A percentile compares a stretch with the other conserved stretches of the same genome.
Conservation (phyloP, 257 asterid species). For the Salvia miltiorrhiza region DNA sequence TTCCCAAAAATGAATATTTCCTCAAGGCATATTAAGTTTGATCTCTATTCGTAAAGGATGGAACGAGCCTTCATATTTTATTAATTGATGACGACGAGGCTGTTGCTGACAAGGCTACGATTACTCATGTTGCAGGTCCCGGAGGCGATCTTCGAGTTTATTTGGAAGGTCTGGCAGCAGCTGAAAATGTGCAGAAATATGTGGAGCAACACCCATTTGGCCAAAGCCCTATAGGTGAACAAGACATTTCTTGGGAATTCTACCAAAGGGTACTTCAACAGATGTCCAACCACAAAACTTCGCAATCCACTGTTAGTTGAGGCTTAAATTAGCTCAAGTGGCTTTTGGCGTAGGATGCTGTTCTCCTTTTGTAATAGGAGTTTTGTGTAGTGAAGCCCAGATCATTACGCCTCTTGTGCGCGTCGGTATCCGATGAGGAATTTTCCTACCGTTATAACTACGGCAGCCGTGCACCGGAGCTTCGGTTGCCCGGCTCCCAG, state of each 20-base stretch:
- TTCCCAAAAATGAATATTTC: background rate
- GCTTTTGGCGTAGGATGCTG: too few relatives aligned
- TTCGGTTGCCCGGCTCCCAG: too few relatives aligned
- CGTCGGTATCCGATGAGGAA: too few relatives aligned
- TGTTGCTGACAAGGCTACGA: too few relatives aligned
- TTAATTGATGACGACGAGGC: conserved; percentile 9
- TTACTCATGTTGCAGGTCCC: conserved; percentile 39
- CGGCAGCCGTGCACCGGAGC: too few relatives aligned
- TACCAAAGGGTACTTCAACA: conserved; percentile 45
- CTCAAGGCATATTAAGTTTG: background rate
- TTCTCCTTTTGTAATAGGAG: too few relatives aligned
- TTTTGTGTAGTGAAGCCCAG: too few relatives aligned
- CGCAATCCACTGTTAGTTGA: too few relatives aligned
- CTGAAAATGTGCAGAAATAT: conserved; percentile 51
- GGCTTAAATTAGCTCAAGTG: too few relatives aligned
- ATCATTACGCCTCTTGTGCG: too few relatives aligned
- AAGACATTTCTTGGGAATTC: conserved; percentile 47
- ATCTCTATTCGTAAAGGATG: background rate
- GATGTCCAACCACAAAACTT: background rate
- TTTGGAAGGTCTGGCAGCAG: conserved; percentile 52
- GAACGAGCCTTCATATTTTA: background rate
- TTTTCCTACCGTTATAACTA: too few relatives aligned
- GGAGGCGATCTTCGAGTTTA: conserved; percentile 76
- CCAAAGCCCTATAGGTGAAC: conserved; percentile 54
- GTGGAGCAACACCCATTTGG: conserved; percentile 81